Evolutionary conservation across 169 alveolate genomes (phyloP).

Genomic region (Plasmodium adleri): DNA sequence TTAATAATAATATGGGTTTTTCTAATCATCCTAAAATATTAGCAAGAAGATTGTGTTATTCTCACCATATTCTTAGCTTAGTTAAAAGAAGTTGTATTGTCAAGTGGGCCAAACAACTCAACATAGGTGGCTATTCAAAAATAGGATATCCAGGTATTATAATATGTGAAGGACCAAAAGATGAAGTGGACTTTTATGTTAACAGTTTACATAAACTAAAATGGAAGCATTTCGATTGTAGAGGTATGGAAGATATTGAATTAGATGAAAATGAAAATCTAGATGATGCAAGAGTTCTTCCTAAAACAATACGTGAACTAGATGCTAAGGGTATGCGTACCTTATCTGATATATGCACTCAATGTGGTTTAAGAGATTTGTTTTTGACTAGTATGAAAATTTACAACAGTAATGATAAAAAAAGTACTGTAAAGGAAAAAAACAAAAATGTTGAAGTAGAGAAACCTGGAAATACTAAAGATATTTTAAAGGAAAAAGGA

Average conservation of each 20-base stretch:
- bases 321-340: conserved; percentile 80
- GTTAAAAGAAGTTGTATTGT: conserved; percentile 77
- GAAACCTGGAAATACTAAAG: not conserved
- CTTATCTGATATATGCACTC: conserved; percentile 78
- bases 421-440: conserved; percentile 3
- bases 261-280: conserved; percentile 55
- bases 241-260: conserved; percentile 78
- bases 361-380: conserved; percentile 79
- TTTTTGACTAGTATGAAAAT: conserved; percentile 84
- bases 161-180: conserved; percentile 82
- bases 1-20: conserved; percentile 26
- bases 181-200: conserved; percentile 79
- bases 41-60: conserved; percentile 78
- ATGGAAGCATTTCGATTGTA: conserved; percentile 83
- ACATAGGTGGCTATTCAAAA: conserved; percentile 83
- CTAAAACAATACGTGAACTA: conserved; percentile 77
- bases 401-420: conserved; percentile 32
- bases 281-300: conserved; percentile 76
- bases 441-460: conserved; percentile 1
- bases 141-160: conserved; percentile 85
- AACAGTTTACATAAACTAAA: conserved; percentile 81
- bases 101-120: conserved; percentile 83
- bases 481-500: conserved; percentile 13
- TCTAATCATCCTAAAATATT: conserved; percentile 23
- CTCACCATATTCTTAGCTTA: conserved; percentile 80